Base-by-base conservation (phyloP, 2,329 filamentous ascomycete species). In the Tolypocladium ophioglossoides region DNA sequence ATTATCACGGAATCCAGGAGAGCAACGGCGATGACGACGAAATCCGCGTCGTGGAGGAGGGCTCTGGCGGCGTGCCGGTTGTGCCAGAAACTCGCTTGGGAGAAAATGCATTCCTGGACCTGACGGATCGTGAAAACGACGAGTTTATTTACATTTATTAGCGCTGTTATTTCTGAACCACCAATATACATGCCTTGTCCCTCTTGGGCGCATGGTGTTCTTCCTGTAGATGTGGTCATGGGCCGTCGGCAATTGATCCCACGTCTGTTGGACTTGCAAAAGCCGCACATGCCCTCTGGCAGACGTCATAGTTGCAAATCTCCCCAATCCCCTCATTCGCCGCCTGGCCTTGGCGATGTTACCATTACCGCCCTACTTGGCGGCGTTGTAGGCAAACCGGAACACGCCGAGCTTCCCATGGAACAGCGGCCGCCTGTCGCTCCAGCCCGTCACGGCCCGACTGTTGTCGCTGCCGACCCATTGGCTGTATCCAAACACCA, bases 91-190 rank as follows among this genome's bases (percentile, higher is more conserved):
- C 50, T 6, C 61, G 56, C 1, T 54, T 78, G 22, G 78, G 79
- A 7, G 72, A 77, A 18, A 74, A 78, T 49, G 78, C 76, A 0
- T 78, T 80, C 51, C 64, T 78, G 58, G 84, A 87, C 67, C 59
- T 85, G 59, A 85, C 84, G 1, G 84, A 87, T 65, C 68, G 77
- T 22, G 70, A 83, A 69, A 87, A 87, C 60, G 82, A 87, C 55
- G 83, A 87, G 61, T 87, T 87, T 68, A 75, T 85, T 18, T 85
- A 82, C 66, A 75, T 83, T 49, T 83, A 83, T 60, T 82, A 65
- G 55, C 50, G 39, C 4, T 32, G 2, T 20, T 7, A 8, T 24
- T 48, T 6, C 10, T 9, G 27, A 4, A 12, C 4, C 16, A 32
- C 16, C 9, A n/a, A 47, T 32, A 6, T 2, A 30, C 24, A 18